Percentiles rank a stretch among this genome's conserved stretches.
These are phyloP conservation scores for Pisolithus thermaeus DNA, from an alignment of 1,284 basidiomycete species.

Conservation along the genomic window DNA sequence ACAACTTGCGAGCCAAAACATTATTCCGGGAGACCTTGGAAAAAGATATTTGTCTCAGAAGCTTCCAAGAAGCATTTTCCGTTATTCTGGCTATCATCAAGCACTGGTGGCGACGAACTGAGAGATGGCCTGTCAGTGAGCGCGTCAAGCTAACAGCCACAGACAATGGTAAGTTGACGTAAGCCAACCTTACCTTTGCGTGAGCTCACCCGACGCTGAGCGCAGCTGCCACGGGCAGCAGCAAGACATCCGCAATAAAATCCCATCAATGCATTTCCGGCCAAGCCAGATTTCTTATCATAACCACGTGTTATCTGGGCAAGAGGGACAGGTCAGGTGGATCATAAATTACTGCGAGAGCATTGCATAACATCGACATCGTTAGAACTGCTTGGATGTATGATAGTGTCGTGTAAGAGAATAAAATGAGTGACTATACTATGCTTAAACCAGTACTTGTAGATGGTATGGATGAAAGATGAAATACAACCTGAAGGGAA, in stretches of 20 bases:
- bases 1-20: slow-evolving; percentile 18
- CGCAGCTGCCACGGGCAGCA: too few relatives aligned
- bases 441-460: slow-evolving; percentile 23
- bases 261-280: too few relatives aligned
- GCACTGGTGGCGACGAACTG: not conserved
- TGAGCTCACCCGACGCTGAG: too few relatives aligned
- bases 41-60: slow-evolving; percentile 34
- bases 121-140: too few relatives aligned
- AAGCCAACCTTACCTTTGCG: too few relatives aligned
- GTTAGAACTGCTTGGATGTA: slow-evolving; percentile 8
- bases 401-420: slow-evolving; percentile 11
- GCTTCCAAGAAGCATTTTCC: slow-evolving; percentile 37
- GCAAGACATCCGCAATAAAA: too few relatives aligned
- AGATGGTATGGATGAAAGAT: slow-evolving; percentile 23
- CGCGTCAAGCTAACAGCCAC: not conserved
- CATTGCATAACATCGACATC: not conserved
- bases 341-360: slow-evolving; percentile 1
- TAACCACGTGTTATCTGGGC: too few relatives aligned
- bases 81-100: slow-evolving; percentile 50
- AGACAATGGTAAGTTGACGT: too few relatives aligned
- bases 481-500: slow-evolving; percentile 10
- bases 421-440: slow-evolving; percentile 26
- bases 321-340: not conserved
- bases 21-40: slow-evolving; percentile 36
- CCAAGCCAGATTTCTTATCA: too few relatives aligned